Evolutionary conservation across 1,284 basidiomycete species (phyloP).

Genomic region (Pseudozyma flocculosa): DNA sequence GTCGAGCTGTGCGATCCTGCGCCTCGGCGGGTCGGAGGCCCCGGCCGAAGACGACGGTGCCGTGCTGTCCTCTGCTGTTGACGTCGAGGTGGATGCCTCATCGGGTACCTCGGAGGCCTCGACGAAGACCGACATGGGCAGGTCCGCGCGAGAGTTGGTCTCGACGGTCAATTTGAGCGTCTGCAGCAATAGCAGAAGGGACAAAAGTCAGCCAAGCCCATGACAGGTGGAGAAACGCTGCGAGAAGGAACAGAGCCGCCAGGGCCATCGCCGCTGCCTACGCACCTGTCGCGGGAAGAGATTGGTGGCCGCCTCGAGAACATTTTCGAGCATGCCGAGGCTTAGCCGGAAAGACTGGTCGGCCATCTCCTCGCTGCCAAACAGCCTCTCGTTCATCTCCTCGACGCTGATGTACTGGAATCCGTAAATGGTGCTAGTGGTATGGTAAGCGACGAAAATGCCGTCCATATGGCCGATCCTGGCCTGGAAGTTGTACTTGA

Average conservation of each 20-base stretch:
- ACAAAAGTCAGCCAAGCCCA: no score
- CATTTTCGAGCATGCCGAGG: constrained; percentile 71
- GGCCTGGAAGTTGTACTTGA: constrained; percentile 94
- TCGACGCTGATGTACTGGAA: constrained; percentile 88
- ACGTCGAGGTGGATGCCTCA: background rate
- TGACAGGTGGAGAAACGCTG: no score
- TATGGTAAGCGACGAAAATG: constrained; percentile 91
- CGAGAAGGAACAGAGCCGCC: no score
- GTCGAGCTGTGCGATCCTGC: constrained; percentile 41
- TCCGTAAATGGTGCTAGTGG: constrained; percentile 82
- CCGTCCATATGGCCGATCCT: constrained; percentile 98
- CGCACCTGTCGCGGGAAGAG: constrained; percentile 64
- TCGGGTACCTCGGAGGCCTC: constrained; percentile 18
- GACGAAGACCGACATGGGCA: constrained; percentile 41
- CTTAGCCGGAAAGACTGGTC: constrained; percentile 76
- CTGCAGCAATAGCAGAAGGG: constrained; percentile 7
- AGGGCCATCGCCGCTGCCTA: no score
- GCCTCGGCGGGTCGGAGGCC: background rate
- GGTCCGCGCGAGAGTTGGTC: constrained; percentile 14
- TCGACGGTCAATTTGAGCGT: constrained; percentile 50
- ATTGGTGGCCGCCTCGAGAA: constrained; percentile 67
- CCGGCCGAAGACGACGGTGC: background rate
- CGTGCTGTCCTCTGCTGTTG: background rate
- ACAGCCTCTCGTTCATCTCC: constrained; percentile 83
- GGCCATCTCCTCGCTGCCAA: constrained; percentile 68